Evolutionary conservation across 2,329 filamentous ascomycete species (phyloP).

Genomic region (Xylariaceae sp.): DNA sequence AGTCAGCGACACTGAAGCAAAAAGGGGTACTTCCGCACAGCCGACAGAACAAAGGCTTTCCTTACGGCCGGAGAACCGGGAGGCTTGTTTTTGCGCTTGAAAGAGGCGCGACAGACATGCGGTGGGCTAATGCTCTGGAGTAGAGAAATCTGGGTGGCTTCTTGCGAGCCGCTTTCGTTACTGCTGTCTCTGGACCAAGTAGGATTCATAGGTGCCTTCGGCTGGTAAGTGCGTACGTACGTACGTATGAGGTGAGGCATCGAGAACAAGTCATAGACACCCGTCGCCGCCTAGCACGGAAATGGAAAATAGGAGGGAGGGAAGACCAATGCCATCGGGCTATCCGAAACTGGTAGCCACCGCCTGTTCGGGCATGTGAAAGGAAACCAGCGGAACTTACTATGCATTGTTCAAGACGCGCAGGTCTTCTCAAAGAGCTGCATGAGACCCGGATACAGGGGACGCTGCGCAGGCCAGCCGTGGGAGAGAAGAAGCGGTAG

Average conservation of each 20-base stretch:
- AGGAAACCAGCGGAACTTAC: conserved; percentile 5
- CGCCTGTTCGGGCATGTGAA: conserved; percentile 10
- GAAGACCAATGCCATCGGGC: neutral
- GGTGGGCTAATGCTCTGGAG: neutral
- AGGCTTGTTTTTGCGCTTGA: neutral
- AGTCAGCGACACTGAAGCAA: no score
- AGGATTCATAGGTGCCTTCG: no score
- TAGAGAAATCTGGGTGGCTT: neutral
- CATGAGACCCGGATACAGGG: neutral
- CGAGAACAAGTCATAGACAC: no score
- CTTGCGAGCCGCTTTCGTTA: no score
- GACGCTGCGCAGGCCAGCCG: neutral
- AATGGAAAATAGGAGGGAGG: neutral
- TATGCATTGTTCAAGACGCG: conserved; percentile 11
- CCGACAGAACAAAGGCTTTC: neutral
- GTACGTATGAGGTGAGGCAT: no score
- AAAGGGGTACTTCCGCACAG: neutral
- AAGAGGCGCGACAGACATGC: neutral
- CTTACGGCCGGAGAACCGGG: neutral
- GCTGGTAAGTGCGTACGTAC: no score
- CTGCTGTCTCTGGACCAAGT: no score
- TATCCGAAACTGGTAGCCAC: conserved; percentile 7
- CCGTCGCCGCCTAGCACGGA: no score
- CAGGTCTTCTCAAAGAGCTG: conserved; percentile 8
- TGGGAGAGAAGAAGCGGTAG: conserved; percentile 6